Evolutionary conservation across 2,329 filamentous ascomycete genomes (phyloP), one percentile per base, ranked within the genome.

Genomic region (Cladosporium colombiae): DNA sequence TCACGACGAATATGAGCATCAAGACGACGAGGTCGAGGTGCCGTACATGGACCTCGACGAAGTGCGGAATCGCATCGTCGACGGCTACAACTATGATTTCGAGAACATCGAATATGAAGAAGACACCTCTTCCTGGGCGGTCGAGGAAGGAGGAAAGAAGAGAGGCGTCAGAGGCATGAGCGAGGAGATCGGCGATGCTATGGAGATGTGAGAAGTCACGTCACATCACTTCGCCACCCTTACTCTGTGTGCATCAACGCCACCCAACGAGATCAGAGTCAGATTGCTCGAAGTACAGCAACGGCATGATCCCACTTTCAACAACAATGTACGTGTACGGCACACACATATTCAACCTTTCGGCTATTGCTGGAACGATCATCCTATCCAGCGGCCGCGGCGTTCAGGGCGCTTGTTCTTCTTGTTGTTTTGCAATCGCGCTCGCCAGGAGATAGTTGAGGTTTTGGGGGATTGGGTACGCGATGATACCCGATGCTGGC

Each of bases 21-120:
- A 53, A 16, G 75, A 76, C 52, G 74, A 77, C 58, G 76, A 76
- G 56, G 69, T 72, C 37, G 75, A 76, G 60, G 74, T 75, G 14
- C 73, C 74, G 16, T 71, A 73, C 62, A 75, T 74, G 68, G 73
- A 74, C 62, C 70, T 77, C 16, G 75, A 78, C 55, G 76, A 78
- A 25, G 71, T 78, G 53, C 69, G 76, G 16, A 72, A 71, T 56
- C 70, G 74, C 35, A 69, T 78, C n/a, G 72, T 72, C 37, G 72
- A 75, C 55, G 76, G 75, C 18, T 71, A 70, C 57, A 68, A 70
- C 63, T 72, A 71, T 37, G 64, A 68, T 40, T 70, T 59, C n/a
- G 63, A 65, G 46, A 40, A 52, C 13, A 60, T 65, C 55, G 63
- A 65, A 8, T 59, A 65, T 33, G 57, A 59, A 52, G 49, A 59